Evolutionary conservation across 495 filamentous ascomycete species (phyloP), one percentile per base, ranked within the genome.

Genomic region (Elasticomyces elasticus): DNA sequence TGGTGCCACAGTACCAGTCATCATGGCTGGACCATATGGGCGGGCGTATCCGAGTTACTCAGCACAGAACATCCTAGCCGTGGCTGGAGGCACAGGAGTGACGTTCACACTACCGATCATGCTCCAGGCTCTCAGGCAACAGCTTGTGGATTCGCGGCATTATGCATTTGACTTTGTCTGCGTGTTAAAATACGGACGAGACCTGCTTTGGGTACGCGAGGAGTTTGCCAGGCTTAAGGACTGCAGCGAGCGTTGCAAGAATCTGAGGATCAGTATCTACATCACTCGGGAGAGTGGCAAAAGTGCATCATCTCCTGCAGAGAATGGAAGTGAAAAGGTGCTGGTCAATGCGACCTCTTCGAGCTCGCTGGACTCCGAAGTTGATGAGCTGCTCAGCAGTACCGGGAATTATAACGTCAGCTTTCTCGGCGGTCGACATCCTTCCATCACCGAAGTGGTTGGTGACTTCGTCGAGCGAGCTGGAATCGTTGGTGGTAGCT

Each of bases 11-110:
- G 76, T 75, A 0, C 67, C 76, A 0, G 72, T 82, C 0, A 66
- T 85, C 19, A 61, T 84, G 5, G 74, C 74, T 12, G 80, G 81
- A 0, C 71, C 78, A 0, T 86, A 86, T 48, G 81, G 81, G 5
- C 72, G 73, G 27, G 64, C 71, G 1, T 72, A 77, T 37, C 61
- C 70, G 33, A 67, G 71, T 15, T 49, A 68, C 20, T 25, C 72
- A 20, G 68, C 64, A 1, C 62, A 69, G 23, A 84, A 84, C 49
- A 64, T 84, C 19, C 68, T 84, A 9, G 79, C 75, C 52, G 66
- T 85, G 1, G 80, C 81, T 4, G 81, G 82, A 27, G 80, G 83
- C 9, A 85, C 82, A 0, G 81, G 82, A 4, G 76, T 84, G 31
- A 76, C 80, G 0, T 84, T 79, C 58, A 74, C 81, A 1, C 70